Evolutionary conservation across 345 rosid genomes (phyloP), one percentile per base, ranked within the genome.

Genomic region (Crucihimalaya himalaica): DNA sequence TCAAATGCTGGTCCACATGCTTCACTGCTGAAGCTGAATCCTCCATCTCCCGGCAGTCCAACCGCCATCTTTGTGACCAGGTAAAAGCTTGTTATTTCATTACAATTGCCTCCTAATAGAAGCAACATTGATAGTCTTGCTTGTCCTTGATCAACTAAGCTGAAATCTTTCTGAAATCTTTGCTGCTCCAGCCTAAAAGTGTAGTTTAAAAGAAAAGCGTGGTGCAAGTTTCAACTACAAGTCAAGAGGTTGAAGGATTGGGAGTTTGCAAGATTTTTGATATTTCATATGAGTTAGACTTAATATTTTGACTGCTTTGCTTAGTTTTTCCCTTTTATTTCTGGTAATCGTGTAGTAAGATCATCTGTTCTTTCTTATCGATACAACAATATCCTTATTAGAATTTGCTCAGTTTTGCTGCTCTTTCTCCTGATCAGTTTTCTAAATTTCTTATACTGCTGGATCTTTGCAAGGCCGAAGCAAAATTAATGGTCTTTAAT

Each of bases 31-130:
- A 65, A 67, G 14, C 88, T 83, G 77, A 94, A 80, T 81, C 91
- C 90, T 78, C 95, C 98, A 1, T 79, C 92, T 29, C 98, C 98
- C 27, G 98, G 96, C 27, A 79, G 69, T 39, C 97, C 96, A 40
- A 89, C 98, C 5, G 91, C 95, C 52, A 80, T 94, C 80, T 91
- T 88, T 82, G 31, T 89, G 58, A 46, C 79, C 50, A 75, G 85
- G 83, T 88, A 81, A 83, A 77, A 55, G 16, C 67, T 42, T 9
- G 43, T 25, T 66, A 27, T 14, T 73, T 58, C 31, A 47, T 35
- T 32, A 21, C 28, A 19, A 5, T 53, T 27, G 43, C 52, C 40
- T 48, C 28, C 27, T 19, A 32, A 37, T 52, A 42, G 63, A 63
- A 62, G 37, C 61, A 42, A 6, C 55, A 8, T 32, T n/a, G 15